Evolutionary conservation across 495 filamentous ascomycete species (phyloP).

Genomic region (Saxophila tyrrhenica): DNA sequence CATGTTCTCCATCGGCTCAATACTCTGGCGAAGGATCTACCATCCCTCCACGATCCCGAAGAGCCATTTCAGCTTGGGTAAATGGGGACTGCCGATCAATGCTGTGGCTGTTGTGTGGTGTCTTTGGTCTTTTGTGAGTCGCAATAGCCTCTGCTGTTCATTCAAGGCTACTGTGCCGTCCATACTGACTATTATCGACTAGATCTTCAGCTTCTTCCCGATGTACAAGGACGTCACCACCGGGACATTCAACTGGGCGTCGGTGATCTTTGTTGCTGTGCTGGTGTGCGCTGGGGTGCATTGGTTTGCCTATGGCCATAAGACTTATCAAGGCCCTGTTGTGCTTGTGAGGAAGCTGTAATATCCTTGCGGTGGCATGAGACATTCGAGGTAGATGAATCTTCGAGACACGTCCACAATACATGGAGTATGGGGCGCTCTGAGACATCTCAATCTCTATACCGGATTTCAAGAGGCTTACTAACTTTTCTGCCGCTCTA

Average conservation of each 20-base stretch:
- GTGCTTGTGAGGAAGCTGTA: neutral
- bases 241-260: conserved; percentile 9
- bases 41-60: conserved; percentile 17
- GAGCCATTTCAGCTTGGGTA: conserved; percentile 17
- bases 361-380: too few species aligned
- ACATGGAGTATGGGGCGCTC: too few species aligned
- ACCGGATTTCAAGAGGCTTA: too few species aligned
- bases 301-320: neutral
- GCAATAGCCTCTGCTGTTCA: too few species aligned
- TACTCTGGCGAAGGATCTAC: conserved; percentile 18
- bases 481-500: too few species aligned
- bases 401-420: too few species aligned
- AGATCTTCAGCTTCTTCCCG: conserved; percentile 27
- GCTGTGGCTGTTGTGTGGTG: neutral
- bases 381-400: too few species aligned
- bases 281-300: neutral
- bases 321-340: neutral
- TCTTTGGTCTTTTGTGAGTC: neutral
- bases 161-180: too few species aligned
- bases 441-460: too few species aligned
- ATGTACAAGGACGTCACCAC: conserved; percentile 12
- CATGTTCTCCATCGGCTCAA: conserved; percentile 15
- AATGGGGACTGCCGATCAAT: conserved; percentile 1
- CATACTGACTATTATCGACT: too few species aligned
- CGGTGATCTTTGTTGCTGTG: neutral